Conservation (phyloP, 169 alveolate genomes). For the Plasmodium gaboni region DNA sequence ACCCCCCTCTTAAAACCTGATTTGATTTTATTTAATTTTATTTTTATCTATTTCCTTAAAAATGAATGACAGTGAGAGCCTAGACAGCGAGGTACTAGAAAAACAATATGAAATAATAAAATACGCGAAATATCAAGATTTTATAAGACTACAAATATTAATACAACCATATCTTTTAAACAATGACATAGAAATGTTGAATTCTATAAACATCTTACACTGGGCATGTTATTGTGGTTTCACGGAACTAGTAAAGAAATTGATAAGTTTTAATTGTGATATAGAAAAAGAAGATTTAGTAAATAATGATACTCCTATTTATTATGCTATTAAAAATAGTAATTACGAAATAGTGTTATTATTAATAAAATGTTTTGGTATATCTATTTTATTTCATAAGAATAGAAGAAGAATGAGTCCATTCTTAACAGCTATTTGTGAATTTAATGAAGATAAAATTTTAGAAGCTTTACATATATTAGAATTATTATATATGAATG, state of each 20-base stretch:
- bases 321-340: slow-evolving; percentile 86
- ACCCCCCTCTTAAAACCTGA: no score
- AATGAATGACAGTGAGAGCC: slow-evolving; percentile 7
- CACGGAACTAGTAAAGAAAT: slow-evolving; percentile 79
- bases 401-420: slow-evolving; percentile 83
- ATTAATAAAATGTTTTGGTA: slow-evolving; percentile 82
- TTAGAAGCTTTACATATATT: slow-evolving; percentile 86
- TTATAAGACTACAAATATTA: slow-evolving; percentile 33
- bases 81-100: slow-evolving; percentile 56
- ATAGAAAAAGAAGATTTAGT: slow-evolving; percentile 82
- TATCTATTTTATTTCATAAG: slow-evolving; percentile 83
- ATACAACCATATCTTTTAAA: slow-evolving; percentile 63
- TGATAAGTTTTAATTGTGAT: slow-evolving; percentile 80
- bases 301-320: slow-evolving; percentile 86
- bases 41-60: background rate
- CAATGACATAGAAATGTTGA: slow-evolving; percentile 77
- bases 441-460: slow-evolving; percentile 85
- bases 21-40: no score
- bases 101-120: slow-evolving; percentile 71
- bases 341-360: slow-evolving; percentile 81
- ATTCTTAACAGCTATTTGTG: slow-evolving; percentile 90
- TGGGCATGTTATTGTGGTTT: slow-evolving; percentile 87
- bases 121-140: slow-evolving; percentile 66
- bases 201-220: slow-evolving; percentile 77
- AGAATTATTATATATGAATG: slow-evolving; percentile 90